Evolutionary conservation across 257 asterid genomes (phyloP).

Genomic region (Plectranthus barbatus): DNA sequence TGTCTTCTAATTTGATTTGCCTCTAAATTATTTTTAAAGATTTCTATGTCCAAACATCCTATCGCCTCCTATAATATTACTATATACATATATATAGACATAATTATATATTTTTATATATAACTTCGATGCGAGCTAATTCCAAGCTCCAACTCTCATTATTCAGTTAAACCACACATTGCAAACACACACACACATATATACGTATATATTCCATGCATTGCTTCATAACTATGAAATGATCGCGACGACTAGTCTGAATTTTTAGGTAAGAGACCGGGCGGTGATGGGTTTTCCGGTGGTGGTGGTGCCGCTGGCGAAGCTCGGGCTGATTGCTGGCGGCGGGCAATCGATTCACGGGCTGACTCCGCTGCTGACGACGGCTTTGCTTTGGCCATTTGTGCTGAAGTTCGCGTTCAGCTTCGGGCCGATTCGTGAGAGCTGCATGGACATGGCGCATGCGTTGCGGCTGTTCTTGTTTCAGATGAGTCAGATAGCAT

Average conservation of each 20-base stretch:
- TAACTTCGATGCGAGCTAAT: no score
- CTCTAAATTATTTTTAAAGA: no score
- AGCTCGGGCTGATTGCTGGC: slow-evolving; percentile 24
- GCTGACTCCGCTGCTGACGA: slow-evolving; percentile 26
- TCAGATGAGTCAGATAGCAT: slow-evolving; percentile 42
- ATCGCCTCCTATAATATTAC: no score
- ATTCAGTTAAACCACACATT: background rate
- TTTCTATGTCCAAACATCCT: no score
- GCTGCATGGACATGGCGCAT: slow-evolving; percentile 13
- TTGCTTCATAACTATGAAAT: background rate
- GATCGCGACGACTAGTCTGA: no score
- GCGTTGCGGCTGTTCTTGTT: slow-evolving; percentile 41
- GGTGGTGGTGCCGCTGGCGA: slow-evolving; percentile 32
- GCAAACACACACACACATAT: background rate
- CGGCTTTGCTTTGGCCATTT: slow-evolving; percentile 42
- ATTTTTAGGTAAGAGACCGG: no score
- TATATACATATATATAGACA: no score
- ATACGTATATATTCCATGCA: background rate
- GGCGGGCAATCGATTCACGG: background rate
- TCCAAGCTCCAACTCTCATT: background rate
- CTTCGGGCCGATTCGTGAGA: slow-evolving; percentile 34
- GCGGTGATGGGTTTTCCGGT: slow-evolving; percentile 31
- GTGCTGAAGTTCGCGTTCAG: slow-evolving; percentile 36
- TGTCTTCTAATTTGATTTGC: background rate
- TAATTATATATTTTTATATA: no score